Percentiles rank a stretch among this genome's conserved stretches.
phyloP scores from a whole-genome alignment of 164 flowering plant genomes.

The Taxillus chinensis region DNA sequence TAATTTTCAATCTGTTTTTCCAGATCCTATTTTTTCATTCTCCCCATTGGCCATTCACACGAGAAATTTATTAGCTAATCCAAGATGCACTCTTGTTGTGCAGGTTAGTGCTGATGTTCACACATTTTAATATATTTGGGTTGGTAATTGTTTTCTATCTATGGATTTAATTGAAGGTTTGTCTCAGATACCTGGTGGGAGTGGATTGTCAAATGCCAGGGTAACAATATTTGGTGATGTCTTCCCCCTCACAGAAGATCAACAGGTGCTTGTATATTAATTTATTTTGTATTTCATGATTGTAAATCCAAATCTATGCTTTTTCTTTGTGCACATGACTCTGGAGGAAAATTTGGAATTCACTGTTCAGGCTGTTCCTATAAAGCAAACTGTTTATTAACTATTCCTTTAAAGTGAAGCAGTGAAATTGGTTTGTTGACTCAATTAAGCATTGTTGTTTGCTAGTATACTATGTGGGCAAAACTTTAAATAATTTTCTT shows the following conservation, averaged over 20 bases:
- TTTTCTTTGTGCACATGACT: too few species aligned
- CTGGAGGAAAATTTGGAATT: not conserved
- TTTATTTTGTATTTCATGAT: not conserved
- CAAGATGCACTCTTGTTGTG: slow-evolving; percentile 92
- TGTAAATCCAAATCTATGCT: too few species aligned
- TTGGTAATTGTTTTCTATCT: slow-evolving; percentile 9
- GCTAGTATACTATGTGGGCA: not conserved
- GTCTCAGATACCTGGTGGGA: slow-evolving; percentile 95
- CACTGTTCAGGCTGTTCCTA: not conserved
- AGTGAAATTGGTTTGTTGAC: not conserved
- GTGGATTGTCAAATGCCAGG: slow-evolving; percentile 95
- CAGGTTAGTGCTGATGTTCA: slow-evolving; percentile 45
- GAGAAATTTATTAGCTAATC: slow-evolving; percentile 78
- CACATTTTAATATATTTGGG: not conserved
- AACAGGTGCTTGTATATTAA: slow-evolving; percentile 54
- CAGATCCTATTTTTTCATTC: slow-evolving; percentile 97
- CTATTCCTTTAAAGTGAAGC: too few species aligned
- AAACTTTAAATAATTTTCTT: not conserved
- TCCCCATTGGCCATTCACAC: slow-evolving; percentile 99
- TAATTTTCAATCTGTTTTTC: not conserved
- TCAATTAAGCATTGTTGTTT: not conserved
- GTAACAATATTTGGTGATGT: slow-evolving; percentile 98
- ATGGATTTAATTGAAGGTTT: slow-evolving; percentile 19
- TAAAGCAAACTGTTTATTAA: too few species aligned
- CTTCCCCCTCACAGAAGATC: slow-evolving; percentile 66